These are phyloP conservation scores for Fraxinus xanthoxyloides DNA, from an alignment of 305 asterid species.

Conservation along the genomic window DNA sequence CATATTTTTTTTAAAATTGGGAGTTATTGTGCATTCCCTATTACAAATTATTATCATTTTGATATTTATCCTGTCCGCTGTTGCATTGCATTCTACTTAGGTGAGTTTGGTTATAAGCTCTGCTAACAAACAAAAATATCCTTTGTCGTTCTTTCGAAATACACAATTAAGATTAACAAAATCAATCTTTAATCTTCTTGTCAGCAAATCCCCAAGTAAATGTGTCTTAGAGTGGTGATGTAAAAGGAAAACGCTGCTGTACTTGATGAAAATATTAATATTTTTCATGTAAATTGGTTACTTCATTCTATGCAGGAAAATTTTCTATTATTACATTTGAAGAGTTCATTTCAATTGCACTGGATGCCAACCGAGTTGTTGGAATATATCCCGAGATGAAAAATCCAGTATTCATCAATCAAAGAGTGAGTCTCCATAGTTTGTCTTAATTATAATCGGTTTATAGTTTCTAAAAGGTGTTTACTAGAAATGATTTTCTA, in stretches of 20 bases:
- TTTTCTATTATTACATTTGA: constrained; percentile 82
- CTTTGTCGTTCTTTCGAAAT: background rate
- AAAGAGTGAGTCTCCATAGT: constrained; percentile 48
- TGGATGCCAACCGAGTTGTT: constrained; percentile 81
- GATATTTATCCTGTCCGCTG: background rate
- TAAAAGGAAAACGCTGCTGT: background rate
- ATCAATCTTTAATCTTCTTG: background rate
- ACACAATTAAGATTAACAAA: background rate
- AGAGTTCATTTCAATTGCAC: constrained; percentile 76
- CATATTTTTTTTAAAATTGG: background rate
- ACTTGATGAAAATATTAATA: background rate
- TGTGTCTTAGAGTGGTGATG: background rate
- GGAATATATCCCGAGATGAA: constrained; percentile 97
- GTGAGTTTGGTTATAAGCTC: background rate
- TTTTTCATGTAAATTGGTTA: background rate
- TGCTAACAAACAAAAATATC: background rate
- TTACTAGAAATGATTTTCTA: background rate
- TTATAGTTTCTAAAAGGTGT: background rate
- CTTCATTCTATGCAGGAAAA: constrained; percentile 50
- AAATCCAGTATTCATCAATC: constrained; percentile 79
- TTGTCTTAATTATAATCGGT: background rate
- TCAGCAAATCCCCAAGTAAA: background rate
- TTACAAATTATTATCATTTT: background rate
- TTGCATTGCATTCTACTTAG: background rate
- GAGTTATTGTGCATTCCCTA: background rate